These are phyloP conservation scores for Blastomyces gilchristii DNA, from an alignment of 2,329 filamentous ascomycete species.

Conservation along the genomic window DNA sequence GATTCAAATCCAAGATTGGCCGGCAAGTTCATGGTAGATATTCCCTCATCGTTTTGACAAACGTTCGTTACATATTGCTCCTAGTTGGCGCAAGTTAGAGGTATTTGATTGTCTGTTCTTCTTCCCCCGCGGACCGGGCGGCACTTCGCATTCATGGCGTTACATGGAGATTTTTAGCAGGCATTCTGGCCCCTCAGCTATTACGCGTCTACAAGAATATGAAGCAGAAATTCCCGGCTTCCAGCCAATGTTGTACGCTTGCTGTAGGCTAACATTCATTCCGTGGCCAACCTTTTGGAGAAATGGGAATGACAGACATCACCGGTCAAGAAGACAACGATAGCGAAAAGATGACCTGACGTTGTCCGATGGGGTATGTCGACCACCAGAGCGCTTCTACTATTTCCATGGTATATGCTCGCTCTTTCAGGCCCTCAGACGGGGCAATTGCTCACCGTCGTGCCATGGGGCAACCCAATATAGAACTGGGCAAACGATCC, in stretches of 20 bases:
- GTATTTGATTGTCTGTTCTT: too few relatives aligned
- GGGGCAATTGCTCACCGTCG: constrained; percentile 53
- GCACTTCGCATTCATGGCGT: too few relatives aligned
- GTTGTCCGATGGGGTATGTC: constrained; percentile 66
- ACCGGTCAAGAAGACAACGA: constrained; percentile 53
- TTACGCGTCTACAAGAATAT: neutral
- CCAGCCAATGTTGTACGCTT: constrained; percentile 73
- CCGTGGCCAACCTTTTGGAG: constrained; percentile 55
- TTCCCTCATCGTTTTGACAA: too few relatives aligned
- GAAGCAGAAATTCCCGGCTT: constrained; percentile 61
- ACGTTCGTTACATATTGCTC: too few relatives aligned
- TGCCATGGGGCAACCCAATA: constrained; percentile 32
- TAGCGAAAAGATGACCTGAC: constrained; percentile 40
- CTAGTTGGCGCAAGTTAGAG: too few relatives aligned
- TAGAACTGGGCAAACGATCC: constrained; percentile 50
- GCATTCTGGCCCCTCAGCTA: constrained; percentile 38
- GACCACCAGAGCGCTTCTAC: constrained; percentile 63
- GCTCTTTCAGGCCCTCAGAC: constrained; percentile 52
- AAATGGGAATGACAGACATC: constrained; percentile 56
- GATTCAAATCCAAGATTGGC: too few relatives aligned
- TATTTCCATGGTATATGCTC: constrained; percentile 52
- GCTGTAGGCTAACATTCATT: constrained; percentile 39
- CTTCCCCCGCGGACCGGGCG: too few relatives aligned
- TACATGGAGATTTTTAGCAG: too few relatives aligned
- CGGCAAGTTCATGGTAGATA: too few relatives aligned